These are phyloP conservation scores for Dryas octopetala DNA, from an alignment of 306 rosid species.

Conservation along the genomic window DNA sequence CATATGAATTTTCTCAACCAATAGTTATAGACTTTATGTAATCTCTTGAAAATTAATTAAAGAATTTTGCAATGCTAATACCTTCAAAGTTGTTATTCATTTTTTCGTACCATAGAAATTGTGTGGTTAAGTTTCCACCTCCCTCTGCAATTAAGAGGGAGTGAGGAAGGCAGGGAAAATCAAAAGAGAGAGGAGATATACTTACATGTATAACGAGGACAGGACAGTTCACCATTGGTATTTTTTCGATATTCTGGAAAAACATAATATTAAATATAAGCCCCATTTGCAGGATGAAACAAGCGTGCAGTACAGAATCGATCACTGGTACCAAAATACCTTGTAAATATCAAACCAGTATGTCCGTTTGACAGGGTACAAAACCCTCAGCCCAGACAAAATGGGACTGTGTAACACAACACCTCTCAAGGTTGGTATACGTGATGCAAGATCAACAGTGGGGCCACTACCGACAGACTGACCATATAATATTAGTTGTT, in stretches of 20 bases:
- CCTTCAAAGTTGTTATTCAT: background rate
- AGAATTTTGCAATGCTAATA: background rate
- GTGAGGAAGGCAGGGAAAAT: background rate
- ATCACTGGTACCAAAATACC: constrained; percentile 41
- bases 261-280: constrained; percentile 24
- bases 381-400: constrained; percentile 83
- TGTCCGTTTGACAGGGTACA: constrained; percentile 85
- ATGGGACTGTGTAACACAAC: constrained; percentile 92
- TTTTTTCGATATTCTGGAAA: constrained; percentile 84
- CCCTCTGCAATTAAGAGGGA: background rate
- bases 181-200: constrained; percentile 10
- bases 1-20: no score
- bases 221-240: constrained; percentile 68
- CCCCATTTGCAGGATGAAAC: constrained; percentile 19
- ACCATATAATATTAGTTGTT: constrained; percentile 83
- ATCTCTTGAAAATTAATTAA: background rate
- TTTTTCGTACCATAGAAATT: background rate
- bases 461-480: constrained; percentile 98
- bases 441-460: constrained; percentile 87
- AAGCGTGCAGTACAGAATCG: constrained; percentile 8
- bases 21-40: background rate
- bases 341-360: constrained; percentile 95
- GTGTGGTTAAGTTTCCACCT: background rate
- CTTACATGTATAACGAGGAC: constrained; percentile 92
- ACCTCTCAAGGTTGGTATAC: constrained; percentile 67